Base-by-base conservation (phyloP, 139 green algal genomes). In the Chlorella sorokiniana region DNA sequence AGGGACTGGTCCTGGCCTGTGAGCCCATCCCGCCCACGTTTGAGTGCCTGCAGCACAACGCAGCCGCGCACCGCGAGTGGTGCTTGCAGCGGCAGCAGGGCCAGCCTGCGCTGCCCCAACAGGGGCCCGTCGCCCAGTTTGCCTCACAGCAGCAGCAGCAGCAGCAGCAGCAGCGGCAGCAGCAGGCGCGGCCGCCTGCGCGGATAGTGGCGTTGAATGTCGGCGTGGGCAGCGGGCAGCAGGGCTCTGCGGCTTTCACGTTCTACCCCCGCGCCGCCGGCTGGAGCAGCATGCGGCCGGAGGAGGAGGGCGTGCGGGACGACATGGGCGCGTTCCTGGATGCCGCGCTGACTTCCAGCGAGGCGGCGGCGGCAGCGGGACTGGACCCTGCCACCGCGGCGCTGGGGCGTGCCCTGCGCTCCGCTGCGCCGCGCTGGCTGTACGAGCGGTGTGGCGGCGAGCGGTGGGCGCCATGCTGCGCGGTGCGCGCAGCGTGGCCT, bases 271-370 rank as follows among this genome's bases (percentile, higher is more conserved):
- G 70, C 1, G 70, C 70, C 6, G 70, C 70, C n/a, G 70, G 70
- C 3, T 77, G 70, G 70, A 77, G 70, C 70, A 77, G 70, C 70
- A 62, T 77, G 70, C 70, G 44, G n/a, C 45, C 70, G 6, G 44
- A 31, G 3, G 44, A 38, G 44, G 45, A 11, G n/a, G 70, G 37
- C 0, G 70, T 77, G 44, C 44, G 41, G 44, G 70, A 44, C 4
- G 45, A 62, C 45, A 77, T 77, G 70, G 44, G 11, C 9, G 70
- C 70, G 7, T 77, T 77, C 22, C 44, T 77, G 4, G 44, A 62
- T 7, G 35, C 62, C 4, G 69, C 69, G 4, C 69, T 76, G 5
- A 9, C 4, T 6, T 63, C 44, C 14, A 42, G 3, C 11, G 27
- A 42, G n/a, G 69, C 69, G 0, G 44, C 69, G 29, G 69, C 69